phyloP scores from a whole-genome alignment of 2,329 filamentous ascomycete species.

The Graphiopsis chlorocephala region DNA sequence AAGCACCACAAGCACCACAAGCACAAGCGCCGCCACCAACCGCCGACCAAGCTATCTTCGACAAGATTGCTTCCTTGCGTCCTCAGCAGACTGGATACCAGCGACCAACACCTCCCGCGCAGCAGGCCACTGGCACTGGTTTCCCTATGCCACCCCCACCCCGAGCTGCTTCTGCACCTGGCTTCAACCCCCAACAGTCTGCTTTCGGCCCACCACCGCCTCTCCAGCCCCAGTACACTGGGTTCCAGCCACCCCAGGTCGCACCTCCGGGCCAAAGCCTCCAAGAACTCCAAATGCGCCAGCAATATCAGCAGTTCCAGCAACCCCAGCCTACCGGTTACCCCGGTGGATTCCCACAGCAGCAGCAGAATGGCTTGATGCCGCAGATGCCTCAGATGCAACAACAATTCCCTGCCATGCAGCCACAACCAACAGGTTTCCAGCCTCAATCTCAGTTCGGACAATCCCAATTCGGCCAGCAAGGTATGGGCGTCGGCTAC shows the following conservation, averaged over 20 bases:
- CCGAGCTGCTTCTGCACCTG: constrained; percentile 82
- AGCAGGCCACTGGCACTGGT: constrained; percentile 57
- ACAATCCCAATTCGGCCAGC: constrained; percentile 46
- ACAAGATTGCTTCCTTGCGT: constrained; percentile 45
- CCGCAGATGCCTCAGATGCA: constrained; percentile 38
- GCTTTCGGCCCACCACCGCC: constrained; percentile 68
- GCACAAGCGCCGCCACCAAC: constrained; percentile 40
- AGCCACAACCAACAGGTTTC: constrained; percentile 56
- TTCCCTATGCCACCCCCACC: constrained; percentile 75
- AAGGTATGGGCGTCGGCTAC: constrained; percentile 34
- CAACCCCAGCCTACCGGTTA: constrained; percentile 32
- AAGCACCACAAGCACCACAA: constrained; percentile 43
- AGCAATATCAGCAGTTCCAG: constrained; percentile 24
- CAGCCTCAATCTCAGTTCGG: constrained; percentile 19
- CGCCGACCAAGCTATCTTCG: constrained; percentile 49
- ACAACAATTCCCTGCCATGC: constrained; percentile 32
- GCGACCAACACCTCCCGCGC: constrained; percentile 65
- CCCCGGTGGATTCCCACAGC: constrained; percentile 23
- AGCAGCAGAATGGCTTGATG: constrained; percentile 34
- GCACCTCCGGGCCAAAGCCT: constrained; percentile 74
- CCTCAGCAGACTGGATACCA: constrained; percentile 49
- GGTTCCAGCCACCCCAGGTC: constrained; percentile 50
- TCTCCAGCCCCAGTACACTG: constrained; percentile 82
- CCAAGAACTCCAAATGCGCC: constrained; percentile 57
- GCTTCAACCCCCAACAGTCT: constrained; percentile 61